Evolutionary conservation across 2,329 filamentous ascomycete species (phyloP).

Genomic region (Trichoderma sp.): DNA sequence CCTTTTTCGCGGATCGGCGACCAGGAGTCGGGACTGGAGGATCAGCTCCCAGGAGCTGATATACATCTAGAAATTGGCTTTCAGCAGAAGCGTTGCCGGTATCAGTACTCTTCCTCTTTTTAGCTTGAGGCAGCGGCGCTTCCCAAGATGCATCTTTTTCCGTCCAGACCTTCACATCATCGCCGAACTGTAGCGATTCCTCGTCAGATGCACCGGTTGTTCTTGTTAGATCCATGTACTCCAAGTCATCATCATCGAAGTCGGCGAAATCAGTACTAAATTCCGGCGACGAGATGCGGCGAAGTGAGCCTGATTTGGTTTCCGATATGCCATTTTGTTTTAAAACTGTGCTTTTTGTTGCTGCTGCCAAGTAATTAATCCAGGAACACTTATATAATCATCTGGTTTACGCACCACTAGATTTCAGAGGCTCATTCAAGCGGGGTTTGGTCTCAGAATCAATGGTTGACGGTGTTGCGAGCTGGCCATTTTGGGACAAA

Average conservation of each 20-base stretch:
- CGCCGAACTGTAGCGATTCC: conserved; percentile 41
- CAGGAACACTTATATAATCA: neutral
- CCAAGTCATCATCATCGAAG: conserved; percentile 40
- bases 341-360: conserved; percentile 29
- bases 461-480: conserved; percentile 43
- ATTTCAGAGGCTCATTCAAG: conserved; percentile 20
- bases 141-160: conserved; percentile 45
- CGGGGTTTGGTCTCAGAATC: conserved; percentile 29
- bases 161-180: conserved; percentile 46
- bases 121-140: conserved; percentile 43
- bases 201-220: conserved; percentile 40
- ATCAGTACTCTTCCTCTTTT: conserved; percentile 56
- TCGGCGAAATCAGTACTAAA: conserved; percentile 40
- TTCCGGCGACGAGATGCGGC: conserved; percentile 26
- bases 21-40: conserved; percentile 42
- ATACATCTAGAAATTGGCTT: conserved; percentile 57
- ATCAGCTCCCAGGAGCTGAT: conserved; percentile 48
- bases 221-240: conserved; percentile 46
- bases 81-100: conserved; percentile 44
- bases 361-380: neutral
- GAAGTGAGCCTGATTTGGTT: conserved; percentile 32
- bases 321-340: conserved; percentile 33
- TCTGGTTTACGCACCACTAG: conserved; percentile 17
- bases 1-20: conserved; percentile 31
- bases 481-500: conserved; percentile 45